Base-by-base conservation (phyloP, 495 filamentous ascomycete species). In the Aspergillus wentii region DNA sequence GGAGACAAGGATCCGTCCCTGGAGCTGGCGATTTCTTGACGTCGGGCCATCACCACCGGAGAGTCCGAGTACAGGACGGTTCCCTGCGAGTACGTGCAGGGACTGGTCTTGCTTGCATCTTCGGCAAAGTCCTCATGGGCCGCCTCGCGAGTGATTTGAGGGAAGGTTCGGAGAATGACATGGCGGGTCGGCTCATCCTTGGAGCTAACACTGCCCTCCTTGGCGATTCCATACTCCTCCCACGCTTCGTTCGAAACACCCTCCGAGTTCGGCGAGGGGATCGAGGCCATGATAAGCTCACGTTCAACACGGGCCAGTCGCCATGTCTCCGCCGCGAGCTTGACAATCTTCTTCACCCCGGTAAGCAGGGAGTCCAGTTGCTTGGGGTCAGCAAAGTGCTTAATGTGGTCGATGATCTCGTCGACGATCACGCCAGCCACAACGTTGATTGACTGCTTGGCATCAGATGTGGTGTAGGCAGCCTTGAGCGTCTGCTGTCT, bases 291-390 rank as follows among this genome's bases (percentile, higher is more conserved):
- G 20, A 82, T 74, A 33, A 79, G 74, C 51, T 79, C 77, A 9
- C 75, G 65, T 48, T 82, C 78, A 33, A 82, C 72, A 1, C 78
- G 70, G 1, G 78, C 78, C 49, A 78, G 75, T 15, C 78, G 59
- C 78, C 78, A 82, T 3, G 78, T 81, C 39, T 82, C 78, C 1
- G 78, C 75, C 0, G 78, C 78, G 5, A 76, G 65, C 40, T 82
- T 82, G 15, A 82, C 78, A 31, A 81, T 76, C 36, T 71, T 69
- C 17, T 72, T 61, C 8, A 82, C 71, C 7, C 62, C 68, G 1
- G 55, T 64, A 9, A 66, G 54, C 7, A 81, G 63, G 2, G 69
- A 53, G 22, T 82, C 76, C 25, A 75, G 60, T 35, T 72, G 71
- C 10, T 61, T 63, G 11, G 72, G 69, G 33, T 79, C 75, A 4